Evolutionary conservation across 2,329 filamentous ascomycete species (phyloP).

Genomic region (Exophiala mesophila): DNA sequence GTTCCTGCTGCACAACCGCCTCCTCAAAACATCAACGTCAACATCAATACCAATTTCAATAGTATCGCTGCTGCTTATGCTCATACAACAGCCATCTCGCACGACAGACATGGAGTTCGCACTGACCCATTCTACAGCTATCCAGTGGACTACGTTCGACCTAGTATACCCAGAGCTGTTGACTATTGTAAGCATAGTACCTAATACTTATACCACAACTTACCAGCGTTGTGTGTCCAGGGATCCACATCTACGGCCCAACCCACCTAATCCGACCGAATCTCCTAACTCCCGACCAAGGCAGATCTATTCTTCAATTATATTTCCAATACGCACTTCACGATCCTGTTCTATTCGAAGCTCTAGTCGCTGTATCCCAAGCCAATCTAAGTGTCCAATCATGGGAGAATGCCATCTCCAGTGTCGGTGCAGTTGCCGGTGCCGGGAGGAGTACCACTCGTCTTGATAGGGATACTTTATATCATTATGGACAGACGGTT

Average conservation of each 20-base stretch:
- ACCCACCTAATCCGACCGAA: conserved; percentile 10
- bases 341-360: conserved; percentile 9
- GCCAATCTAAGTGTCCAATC: conserved; percentile 4
- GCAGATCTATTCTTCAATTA: conserved; percentile 1
- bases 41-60: no score
- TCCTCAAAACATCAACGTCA: no score
- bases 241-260: conserved; percentile 6
- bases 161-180: conserved; percentile 4
- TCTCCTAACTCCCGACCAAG: conserved; percentile 3
- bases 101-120: conserved; percentile 8
- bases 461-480: conserved; percentile 5
- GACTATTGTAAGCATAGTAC: conserved; percentile 7
- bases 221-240: conserved; percentile 1
- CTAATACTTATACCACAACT: background rate
- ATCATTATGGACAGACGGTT: conserved; percentile 6
- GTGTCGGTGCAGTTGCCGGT: no score
- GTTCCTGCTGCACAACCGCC: no score
- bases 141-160: conserved; percentile 7
- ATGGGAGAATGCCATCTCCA: no score
- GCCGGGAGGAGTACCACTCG: no score
- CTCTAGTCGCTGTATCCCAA: conserved; percentile 6
- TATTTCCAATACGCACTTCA: conserved; percentile 12
- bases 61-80: no score
- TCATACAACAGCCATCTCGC: no score
- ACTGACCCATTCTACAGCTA: conserved; percentile 8